phyloP scores from a whole-genome alignment of 1,284 basidiomycete species.

The Hypsizygus ulmarius region DNA sequence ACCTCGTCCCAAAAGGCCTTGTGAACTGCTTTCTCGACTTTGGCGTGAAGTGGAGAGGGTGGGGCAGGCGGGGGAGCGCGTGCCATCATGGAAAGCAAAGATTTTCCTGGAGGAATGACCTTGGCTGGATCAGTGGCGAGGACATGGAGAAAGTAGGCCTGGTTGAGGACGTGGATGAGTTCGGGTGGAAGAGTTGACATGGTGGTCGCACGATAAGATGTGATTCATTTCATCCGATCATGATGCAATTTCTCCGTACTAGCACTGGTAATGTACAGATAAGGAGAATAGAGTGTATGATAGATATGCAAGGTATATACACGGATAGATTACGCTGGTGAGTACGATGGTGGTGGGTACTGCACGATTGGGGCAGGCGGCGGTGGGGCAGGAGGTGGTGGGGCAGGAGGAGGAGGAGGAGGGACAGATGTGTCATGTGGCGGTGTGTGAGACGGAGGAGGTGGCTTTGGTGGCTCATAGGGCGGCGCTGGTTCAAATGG shows the following conservation, averaged over 20 bases:
- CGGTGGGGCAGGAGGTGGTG: background rate
- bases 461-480: conserved; percentile 9
- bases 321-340: conserved; percentile 4
- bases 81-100: conserved; percentile 59
- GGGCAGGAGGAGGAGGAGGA: background rate
- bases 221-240: background rate
- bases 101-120: conserved; percentile 67
- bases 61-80: conserved; percentile 26
- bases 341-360: conserved; percentile 17
- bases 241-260: background rate
- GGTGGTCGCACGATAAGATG: conserved; percentile 1
- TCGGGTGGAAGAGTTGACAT: conserved; percentile 29
- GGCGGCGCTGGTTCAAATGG: conserved; percentile 14
- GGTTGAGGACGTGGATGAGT: conserved; percentile 50
- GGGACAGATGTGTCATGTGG: background rate
- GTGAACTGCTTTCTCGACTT: conserved; percentile 55
- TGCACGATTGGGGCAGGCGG: conserved; percentile 2
- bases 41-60: conserved; percentile 36
- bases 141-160: conserved; percentile 60
- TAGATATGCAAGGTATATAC: background rate
- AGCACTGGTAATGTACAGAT: background rate
- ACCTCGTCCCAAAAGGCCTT: conserved; percentile 74
- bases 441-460: background rate
- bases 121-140: conserved; percentile 56
- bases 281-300: background rate